These are phyloP conservation scores for Neoscytalidium dimidiatum DNA, from an alignment of 2,329 filamentous ascomycete species.

Conservation along the genomic window DNA sequence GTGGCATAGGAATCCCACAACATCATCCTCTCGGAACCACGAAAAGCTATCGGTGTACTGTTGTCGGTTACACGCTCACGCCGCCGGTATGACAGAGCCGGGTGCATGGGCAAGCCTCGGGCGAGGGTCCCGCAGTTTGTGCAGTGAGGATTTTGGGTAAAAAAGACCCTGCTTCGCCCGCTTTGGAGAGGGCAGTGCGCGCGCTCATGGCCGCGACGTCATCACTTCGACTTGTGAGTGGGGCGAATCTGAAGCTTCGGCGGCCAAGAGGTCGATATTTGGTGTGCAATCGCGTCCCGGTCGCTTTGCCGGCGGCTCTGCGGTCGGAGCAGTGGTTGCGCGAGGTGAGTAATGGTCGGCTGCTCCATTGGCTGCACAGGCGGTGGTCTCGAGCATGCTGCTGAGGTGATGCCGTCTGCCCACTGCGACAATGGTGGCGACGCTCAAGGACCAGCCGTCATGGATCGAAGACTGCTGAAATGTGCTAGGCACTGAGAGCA, in stretches of 20 bases:
- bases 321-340: background rate
- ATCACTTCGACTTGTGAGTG: background rate
- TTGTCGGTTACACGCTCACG: background rate
- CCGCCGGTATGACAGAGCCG: background rate
- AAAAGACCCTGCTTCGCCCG: background rate
- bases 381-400: conserved; percentile 6
- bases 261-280: background rate
- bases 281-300: background rate
- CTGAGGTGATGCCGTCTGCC: conserved; percentile 7
- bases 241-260: background rate
- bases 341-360: background rate
- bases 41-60: background rate
- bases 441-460: conserved; percentile 1
- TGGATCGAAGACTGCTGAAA: background rate
- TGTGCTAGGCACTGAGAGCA: background rate
- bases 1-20: background rate
- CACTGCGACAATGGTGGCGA: background rate
- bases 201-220: background rate
- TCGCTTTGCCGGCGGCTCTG: background rate
- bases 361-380: background rate
- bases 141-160: background rate
- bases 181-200: background rate
- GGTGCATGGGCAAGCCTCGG: background rate
- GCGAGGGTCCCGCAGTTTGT: no score
- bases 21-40: background rate